A percentile compares a stretch with the other conserved stretches of the same genome.
Conservation (phyloP, 2,329 filamentous ascomycete genomes). For the Monosporascus sp. region DNA sequence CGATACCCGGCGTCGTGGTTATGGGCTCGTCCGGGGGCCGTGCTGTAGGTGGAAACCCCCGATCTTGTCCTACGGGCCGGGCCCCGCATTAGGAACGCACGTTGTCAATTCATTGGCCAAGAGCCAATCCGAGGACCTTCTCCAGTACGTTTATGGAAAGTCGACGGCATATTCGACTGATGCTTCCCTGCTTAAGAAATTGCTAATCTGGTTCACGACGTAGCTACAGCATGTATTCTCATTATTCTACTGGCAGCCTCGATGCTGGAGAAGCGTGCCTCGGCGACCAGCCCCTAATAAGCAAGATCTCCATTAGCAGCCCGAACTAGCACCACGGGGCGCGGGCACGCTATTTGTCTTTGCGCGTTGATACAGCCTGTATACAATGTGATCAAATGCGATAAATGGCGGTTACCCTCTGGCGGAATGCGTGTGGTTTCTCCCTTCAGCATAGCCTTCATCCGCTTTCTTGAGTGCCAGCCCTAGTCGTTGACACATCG, state of each 20-base stretch:
- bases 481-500: not conserved
- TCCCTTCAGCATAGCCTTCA: not conserved
- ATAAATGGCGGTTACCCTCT: not conserved
- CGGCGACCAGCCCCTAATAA: no score
- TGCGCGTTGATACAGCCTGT: not conserved
- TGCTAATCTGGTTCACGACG: no score
- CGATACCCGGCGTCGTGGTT: no score
- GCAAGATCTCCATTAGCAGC: no score
- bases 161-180: no score
- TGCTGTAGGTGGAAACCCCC: not conserved
- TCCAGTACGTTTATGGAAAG: not conserved
- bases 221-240: no score
- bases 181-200: no score
- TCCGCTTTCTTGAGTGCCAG: not conserved
- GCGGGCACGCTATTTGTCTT: not conserved
- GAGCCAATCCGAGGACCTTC: not conserved
- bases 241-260: no score
- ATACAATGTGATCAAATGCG: not conserved
- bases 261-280: no score
- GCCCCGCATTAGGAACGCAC: conserved; percentile 4
- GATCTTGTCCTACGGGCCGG: not conserved
- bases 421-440: no score
- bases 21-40: no score
- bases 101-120: conserved; percentile 18
- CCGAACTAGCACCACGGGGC: not conserved